Base-by-base conservation (phyloP, 768 basidiomycete species). In the Obba rivulosa region DNA sequence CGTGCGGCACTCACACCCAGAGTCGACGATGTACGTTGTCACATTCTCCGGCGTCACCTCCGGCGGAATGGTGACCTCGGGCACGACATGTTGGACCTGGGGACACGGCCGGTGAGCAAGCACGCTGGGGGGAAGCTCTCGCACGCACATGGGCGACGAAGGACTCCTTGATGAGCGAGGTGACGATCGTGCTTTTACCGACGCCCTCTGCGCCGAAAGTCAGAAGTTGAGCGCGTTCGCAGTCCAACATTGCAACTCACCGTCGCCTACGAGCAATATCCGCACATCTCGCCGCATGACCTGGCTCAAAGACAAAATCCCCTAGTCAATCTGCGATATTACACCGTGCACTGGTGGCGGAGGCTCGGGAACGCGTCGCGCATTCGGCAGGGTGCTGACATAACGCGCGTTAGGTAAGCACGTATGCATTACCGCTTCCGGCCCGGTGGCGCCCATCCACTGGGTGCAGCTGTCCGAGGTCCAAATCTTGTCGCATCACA, bases 31-130 rank as follows among this genome's bases (percentile, higher is more conserved):
- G 63, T 94, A 91, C 3, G 94, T 97, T 1, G 95, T 97, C 35
- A 99, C 92, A 63, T 96, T 93, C 71, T 95, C 93, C 42, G 95
- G 92, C 18, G 93, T 95, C 41, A 96, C 92, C 69, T 94, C 91
- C 59, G 94, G 92, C 7, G 95, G 96, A 47, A 99, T 96, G 7
- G 95, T 97, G 40, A 99, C 93, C 67, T 97, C 95, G 3, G 95
- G 95, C 35, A 97, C 86, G 59, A 95, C 76, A 58, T 92, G 88
- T 67, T 95, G 92, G 40, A 96, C 93, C 94, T 96, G 60, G 4
- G 22, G 23, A 28, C 28, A 34, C 10, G 46, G 24, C 39, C 42
- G 56, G 45, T 45, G n/a, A 45, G 21, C 31, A 22, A 11, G 18
- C 34, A 8, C 43, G 25, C 2, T 42, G 21, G 40, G 42, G 42